Conservation (phyloP, 1,284 basidiomycete genomes). For the Sporisorium exsertum region DNA sequence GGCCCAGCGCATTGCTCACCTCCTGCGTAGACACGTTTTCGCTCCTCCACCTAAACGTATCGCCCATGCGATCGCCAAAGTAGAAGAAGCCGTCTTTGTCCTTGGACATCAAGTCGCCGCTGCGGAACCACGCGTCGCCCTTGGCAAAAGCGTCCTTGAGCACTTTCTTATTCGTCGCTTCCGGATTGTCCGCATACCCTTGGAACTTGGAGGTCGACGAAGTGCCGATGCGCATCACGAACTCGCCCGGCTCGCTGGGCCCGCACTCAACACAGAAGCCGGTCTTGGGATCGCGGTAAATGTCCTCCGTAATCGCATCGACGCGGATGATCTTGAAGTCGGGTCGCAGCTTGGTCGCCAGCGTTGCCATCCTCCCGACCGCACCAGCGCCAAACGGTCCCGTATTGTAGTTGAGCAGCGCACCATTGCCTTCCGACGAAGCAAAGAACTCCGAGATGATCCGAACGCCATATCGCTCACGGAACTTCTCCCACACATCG, state of each 20-base stretch:
- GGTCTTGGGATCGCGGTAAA: slow-evolving; percentile 61
- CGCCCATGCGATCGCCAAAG: slow-evolving; percentile 67
- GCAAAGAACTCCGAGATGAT: slow-evolving; percentile 69
- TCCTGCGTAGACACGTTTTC: slow-evolving; percentile 69
- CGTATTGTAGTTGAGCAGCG: slow-evolving; percentile 67
- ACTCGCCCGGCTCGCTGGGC: slow-evolving; percentile 65
- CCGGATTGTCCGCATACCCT: slow-evolving; percentile 64
- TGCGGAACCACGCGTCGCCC: slow-evolving; percentile 68
- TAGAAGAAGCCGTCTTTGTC: slow-evolving; percentile 65
- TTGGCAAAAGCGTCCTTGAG: slow-evolving; percentile 65
- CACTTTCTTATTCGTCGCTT: slow-evolving; percentile 69
- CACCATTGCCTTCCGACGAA: slow-evolving; percentile 66
- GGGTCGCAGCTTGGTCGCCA: slow-evolving; percentile 51
- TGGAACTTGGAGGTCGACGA: slow-evolving; percentile 54
- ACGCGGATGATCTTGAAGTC: slow-evolving; percentile 66
- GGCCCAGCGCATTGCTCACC: slow-evolving; percentile 64
- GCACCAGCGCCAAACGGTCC: slow-evolving; percentile 69
- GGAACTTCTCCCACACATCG: slow-evolving; percentile 69
- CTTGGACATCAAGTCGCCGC: slow-evolving; percentile 66
- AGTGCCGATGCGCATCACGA: slow-evolving; percentile 63
- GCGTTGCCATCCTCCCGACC: slow-evolving; percentile 62
- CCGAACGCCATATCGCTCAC: slow-evolving; percentile 65
- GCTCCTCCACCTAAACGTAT: slow-evolving; percentile 68
- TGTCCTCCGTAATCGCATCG: slow-evolving; percentile 69
- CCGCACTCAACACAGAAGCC: slow-evolving; percentile 65